Conservation (phyloP, 768 basidiomycete genomes). For the Russula compacta region DNA sequence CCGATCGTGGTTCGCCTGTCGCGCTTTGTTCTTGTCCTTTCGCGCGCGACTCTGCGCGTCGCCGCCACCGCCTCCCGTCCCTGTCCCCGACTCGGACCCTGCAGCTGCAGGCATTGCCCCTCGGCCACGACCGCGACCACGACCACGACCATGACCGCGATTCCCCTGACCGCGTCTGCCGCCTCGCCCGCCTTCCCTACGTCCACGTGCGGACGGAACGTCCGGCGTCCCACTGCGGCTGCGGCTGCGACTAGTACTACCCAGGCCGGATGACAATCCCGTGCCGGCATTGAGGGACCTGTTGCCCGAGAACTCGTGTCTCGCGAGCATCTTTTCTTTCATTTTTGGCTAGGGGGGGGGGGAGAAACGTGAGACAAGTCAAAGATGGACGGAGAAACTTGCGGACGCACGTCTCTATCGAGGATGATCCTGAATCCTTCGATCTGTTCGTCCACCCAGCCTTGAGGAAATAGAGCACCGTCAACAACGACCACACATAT, state of each 20-base stretch:
- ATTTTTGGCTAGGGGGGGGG: constrained; percentile 39
- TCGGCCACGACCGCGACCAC: constrained; percentile 27
- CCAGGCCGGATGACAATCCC: not conserved
- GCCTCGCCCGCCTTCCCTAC: constrained; percentile 15
- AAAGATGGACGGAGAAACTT: not conserved
- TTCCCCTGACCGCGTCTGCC: constrained; percentile 2
- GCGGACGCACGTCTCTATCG: constrained; percentile 65
- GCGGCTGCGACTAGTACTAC: not conserved
- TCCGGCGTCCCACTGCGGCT: constrained; percentile 9
- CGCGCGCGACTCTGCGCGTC: constrained; percentile 49
- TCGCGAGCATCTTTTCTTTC: constrained; percentile 64
- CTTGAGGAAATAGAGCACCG: constrained; percentile 22
- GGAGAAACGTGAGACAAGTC: not conserved
- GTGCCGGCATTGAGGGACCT: constrained; percentile 20
- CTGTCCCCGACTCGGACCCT: not conserved
- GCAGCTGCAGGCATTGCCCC: not conserved
- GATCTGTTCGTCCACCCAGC: constrained; percentile 77
- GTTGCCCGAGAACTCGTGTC: constrained; percentile 72
- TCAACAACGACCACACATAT: not conserved
- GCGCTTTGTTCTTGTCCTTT: constrained; percentile 73
- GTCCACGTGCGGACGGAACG: constrained; percentile 11
- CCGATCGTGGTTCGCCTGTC: constrained; percentile 60
- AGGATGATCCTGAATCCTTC: constrained; percentile 91
- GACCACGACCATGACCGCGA: constrained; percentile 16
- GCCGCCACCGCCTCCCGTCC: constrained; percentile 28